Conservation (phyloP, 805 yeast genomes). For the Lachancea thermotolerans region DNA sequence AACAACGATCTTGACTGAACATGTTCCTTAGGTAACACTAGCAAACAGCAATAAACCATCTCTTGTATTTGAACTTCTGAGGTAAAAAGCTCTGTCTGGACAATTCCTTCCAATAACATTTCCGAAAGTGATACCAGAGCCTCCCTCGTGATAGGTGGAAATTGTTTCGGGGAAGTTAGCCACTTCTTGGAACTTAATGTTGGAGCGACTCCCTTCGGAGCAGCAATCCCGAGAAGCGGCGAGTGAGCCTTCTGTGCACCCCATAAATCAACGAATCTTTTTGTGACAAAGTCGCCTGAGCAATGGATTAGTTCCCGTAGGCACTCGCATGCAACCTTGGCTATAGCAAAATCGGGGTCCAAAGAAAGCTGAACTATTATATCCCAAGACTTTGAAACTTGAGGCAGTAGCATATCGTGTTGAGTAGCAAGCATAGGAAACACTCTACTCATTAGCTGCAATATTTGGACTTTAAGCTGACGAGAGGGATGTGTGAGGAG, state of each 20-base stretch:
- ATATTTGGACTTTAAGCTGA: conserved; percentile 47
- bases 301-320: conserved; percentile 15
- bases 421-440: conserved; percentile 50
- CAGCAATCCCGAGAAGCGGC: conserved; percentile 9
- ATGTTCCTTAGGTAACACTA: conserved; percentile 16
- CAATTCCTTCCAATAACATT: conserved; percentile 24
- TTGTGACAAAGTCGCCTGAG: conserved; percentile 24
- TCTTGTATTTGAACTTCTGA: conserved; percentile 19
- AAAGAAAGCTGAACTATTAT: conserved; percentile 16
- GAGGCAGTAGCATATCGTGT: conserved; percentile 26
- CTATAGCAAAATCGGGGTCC: conserved; percentile 20
- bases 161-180: conserved; percentile 7
- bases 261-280: conserved; percentile 28
- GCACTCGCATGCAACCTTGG: conserved; percentile 20
- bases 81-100: conserved; percentile 16
- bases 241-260: conserved; percentile 13
- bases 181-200: not conserved
- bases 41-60: conserved; percentile 21
- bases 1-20: conserved; percentile 16
- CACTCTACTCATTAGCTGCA: conserved; percentile 40
- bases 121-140: conserved; percentile 18
- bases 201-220: not conserved
- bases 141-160: conserved; percentile 19
- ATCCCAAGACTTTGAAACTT: conserved; percentile 29
- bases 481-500: conserved; percentile 61